These are phyloP conservation scores for Phytophthora uliginosa DNA, from an alignment of 352 stramenopile genomes.

Conservation along the genomic window DNA sequence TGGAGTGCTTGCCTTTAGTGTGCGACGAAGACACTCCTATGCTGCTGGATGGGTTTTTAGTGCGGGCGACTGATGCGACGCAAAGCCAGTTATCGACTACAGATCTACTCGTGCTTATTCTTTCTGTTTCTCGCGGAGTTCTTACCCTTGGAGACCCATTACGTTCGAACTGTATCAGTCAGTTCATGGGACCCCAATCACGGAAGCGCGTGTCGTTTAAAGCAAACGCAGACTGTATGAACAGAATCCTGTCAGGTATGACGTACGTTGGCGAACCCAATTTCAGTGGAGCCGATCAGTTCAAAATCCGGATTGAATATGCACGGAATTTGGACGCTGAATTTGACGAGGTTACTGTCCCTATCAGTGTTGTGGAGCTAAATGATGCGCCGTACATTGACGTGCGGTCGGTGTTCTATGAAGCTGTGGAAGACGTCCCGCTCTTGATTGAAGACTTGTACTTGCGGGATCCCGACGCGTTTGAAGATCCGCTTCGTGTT, in stretches of 20 bases:
- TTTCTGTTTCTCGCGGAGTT: constrained; percentile 48
- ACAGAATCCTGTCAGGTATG: constrained; percentile 42
- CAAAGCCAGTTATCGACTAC: constrained; percentile 1
- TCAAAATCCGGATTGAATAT: constrained; percentile 46
- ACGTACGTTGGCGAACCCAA: constrained; percentile 55
- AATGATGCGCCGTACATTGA: constrained; percentile 81
- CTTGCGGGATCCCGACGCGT: constrained; percentile 60
- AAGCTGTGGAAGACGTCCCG: constrained; percentile 62
- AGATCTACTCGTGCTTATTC: constrained; percentile 30
- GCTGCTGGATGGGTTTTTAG: constrained; percentile 44
- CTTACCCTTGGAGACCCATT: constrained; percentile 32
- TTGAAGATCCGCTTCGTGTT: constrained; percentile 33
- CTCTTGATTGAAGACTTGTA: constrained; percentile 55
- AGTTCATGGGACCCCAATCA: constrained; percentile 11
- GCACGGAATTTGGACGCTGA: neutral
- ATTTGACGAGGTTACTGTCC: constrained; percentile 48
- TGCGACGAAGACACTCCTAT: constrained; percentile 54
- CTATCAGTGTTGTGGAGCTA: constrained; percentile 56
- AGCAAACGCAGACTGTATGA: constrained; percentile 47
- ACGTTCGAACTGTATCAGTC: constrained; percentile 37
- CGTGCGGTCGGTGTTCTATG: constrained; percentile 47
- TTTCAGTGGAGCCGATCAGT: constrained; percentile 54
- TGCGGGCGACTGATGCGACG: constrained; percentile 45
- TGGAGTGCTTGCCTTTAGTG: constrained; percentile 51
- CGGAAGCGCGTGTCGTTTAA: constrained; percentile 30